Evolutionary conservation across 2,329 filamentous ascomycete species (phyloP).

Genomic region (Penicillium verrucosum): DNA sequence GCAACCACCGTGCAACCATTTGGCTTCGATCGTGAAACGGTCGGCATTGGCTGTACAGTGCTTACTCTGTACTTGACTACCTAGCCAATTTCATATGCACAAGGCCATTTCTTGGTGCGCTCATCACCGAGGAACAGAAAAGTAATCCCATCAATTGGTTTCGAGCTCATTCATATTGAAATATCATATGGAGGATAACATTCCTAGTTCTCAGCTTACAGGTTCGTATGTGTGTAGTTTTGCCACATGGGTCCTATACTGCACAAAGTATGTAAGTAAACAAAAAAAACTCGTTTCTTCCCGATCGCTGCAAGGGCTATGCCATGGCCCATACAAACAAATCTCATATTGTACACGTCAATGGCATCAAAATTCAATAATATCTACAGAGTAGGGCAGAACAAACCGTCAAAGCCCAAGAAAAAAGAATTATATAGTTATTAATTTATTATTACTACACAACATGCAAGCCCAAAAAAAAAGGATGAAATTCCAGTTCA

Average conservation of each 20-base stretch:
- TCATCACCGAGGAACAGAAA: not conserved
- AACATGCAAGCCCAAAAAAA: not conserved
- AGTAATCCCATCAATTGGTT: not conserved
- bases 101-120: not conserved
- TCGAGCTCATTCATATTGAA: not conserved
- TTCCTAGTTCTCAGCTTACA: not conserved
- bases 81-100: slow-evolving; percentile 22
- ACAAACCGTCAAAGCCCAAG: not conserved
- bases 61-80: not conserved
- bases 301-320: slow-evolving; percentile 10
- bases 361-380: slow-evolving; percentile 1
- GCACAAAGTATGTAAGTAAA: not conserved
- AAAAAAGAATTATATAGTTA: not conserved
- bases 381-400: not conserved
- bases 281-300: not conserved
- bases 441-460: not conserved
- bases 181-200: not conserved
- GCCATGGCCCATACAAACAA: slow-evolving; percentile 1
- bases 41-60: slow-evolving; percentile 18
- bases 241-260: slow-evolving; percentile 10
- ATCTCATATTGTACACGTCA: slow-evolving; percentile 4
- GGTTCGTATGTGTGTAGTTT: not conserved
- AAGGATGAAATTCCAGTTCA: slow-evolving; percentile 8
- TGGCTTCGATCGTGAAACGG: slow-evolving; percentile 21
- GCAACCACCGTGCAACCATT: slow-evolving; percentile 19